Base-by-base conservation (phyloP, 1,139 yeast species). In the Spathaspora sp. region DNA sequence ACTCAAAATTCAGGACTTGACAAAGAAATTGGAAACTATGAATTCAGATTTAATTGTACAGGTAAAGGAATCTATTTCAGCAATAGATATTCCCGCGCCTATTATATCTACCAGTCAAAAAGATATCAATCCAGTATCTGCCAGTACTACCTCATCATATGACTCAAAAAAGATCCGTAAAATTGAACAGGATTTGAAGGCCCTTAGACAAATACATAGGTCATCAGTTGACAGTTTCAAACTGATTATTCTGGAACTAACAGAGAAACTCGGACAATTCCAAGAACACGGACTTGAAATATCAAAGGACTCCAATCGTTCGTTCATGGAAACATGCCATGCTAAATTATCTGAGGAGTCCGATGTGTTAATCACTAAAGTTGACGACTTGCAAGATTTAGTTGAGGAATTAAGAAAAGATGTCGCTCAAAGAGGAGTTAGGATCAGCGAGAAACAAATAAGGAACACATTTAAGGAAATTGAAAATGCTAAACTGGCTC, bases 391-490 rank as follows among this genome's bases (percentile, higher is more conserved):
- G 33, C 97, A 91, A 61, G 99, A 95, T 65, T 65, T 88, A 6
- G 88, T 95, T 65, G 99, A 95, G 59, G 90, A 90, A 1, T 71
- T 93, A 49, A 76, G 97, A 49, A 84, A 89, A 55, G 99, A 91
- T 65, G 97, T 93, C 10, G 96, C 96, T 0, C 89, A 85, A 51
- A 78, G 97, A 52, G 97, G 97, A 16, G 95, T 90, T 0, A 79
- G 91, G 41, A 91, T 96, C 11, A 73, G 89, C 1, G 81, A 79
- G 41, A 84, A 86, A 51, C 96, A 90, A 58, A 67, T 93, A 34
- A 84, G 79, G 39, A 70, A 75, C 27, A 86, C 95, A 2, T 59
- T 76, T 11, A 81, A 81, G 53, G 96, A 90, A 53, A 75, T 93
- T 23, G 69, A 60, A 4, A 72, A 68, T 1, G 93, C 96, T 0